Evolutionary conservation across 2,329 filamentous ascomycete genomes (phyloP), one percentile per base, ranked within the genome.

Genomic region (Fusarium napiforme): DNA sequence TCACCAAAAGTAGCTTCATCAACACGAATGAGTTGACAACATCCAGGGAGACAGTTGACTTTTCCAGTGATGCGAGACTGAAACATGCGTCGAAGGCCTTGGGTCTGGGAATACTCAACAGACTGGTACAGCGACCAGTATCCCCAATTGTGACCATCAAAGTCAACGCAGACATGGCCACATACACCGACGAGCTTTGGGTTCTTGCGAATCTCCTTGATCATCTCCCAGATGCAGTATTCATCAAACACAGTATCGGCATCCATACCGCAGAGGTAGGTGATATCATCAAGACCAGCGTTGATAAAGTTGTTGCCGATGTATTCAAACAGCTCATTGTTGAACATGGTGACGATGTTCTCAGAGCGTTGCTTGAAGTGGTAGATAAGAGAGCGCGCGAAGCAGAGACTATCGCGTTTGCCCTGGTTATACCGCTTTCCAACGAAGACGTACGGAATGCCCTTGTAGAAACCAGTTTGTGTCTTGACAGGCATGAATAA

Each of bases 401-500:
- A 82, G 71, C 85, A 86, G 46, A 87, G 76, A 53, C 85, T 85
- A 73, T 87, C 86, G 5, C 85, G 81, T 76, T 87, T 87, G 40
- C 85, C 85, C 69, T 86, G 84, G 75, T 86, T 87, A 75, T 85
- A 83, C 19, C 83, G 79, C 74, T 87, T 87, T 52, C 85, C 83
- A 42, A 87, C 83, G 63, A 85, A 84, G 36, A 86, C 78, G 63
- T 84, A 87, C 0, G 85, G 85, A 0, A 86, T 71, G 3, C 83
- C 85, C 71, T 83, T 84, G 78, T 86, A 87, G 39, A 75, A 79
- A 1, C 86, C 86, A 0, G 79, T 83, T 28, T 84, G 81, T 9
- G 84, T 80, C 61, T 82, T 83, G 57, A 85, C 81, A 10, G 85
- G 84, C 84, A 86, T 86, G 43, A 83, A 83, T 28, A 84, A 78